Conservation (phyloP, 2,329 filamentous ascomycete species). For the Talaromyces islandicus region DNA sequence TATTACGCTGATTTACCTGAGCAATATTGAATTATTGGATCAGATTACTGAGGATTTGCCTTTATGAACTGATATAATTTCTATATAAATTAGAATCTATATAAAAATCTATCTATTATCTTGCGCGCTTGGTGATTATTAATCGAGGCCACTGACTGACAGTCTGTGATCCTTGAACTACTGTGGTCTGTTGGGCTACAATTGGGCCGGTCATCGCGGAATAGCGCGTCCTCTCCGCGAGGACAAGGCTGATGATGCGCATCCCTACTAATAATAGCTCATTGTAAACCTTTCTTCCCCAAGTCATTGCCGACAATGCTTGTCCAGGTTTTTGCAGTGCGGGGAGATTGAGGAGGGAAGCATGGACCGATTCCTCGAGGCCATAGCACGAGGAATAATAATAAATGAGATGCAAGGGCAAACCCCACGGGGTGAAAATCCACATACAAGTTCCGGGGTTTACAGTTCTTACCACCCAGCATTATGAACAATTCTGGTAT, state of each 20-base stretch:
- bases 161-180: background rate
- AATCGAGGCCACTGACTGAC: background rate
- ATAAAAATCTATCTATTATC: too few relatives aligned
- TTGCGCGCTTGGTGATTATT: too few relatives aligned
- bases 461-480: background rate
- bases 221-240: constrained; percentile 1
- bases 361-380: background rate
- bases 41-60: too few relatives aligned
- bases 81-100: too few relatives aligned
- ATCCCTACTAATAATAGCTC: background rate
- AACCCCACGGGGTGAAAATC: background rate
- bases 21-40: too few relatives aligned
- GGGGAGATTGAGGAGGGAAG: background rate
- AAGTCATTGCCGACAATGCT: background rate
- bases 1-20: too few relatives aligned
- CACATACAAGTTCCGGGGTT: background rate
- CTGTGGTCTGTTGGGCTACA: background rate
- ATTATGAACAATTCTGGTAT: background rate
- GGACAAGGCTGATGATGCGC: background rate
- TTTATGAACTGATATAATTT: too few relatives aligned
- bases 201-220: constrained; percentile 1
- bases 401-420: background rate
- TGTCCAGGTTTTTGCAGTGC: background rate
- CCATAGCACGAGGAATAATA: background rate
- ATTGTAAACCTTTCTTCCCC: too few relatives aligned